phyloP scores from a whole-genome alignment of 208 protist species.

The Vickermania ingenoplastis region DNA sequence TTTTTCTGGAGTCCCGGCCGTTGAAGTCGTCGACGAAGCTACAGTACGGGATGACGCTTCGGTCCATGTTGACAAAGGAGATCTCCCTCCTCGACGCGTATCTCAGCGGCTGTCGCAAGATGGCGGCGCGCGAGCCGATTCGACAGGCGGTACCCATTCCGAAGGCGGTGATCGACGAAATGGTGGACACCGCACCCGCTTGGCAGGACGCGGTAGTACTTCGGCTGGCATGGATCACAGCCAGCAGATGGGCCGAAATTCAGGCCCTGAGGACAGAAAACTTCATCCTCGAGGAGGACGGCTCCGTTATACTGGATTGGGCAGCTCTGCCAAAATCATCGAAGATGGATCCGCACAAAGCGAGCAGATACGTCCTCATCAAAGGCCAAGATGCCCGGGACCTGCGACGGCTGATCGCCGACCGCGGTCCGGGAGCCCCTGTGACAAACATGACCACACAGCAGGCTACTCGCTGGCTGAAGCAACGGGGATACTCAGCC shows the following conservation, averaged over 20 bases:
- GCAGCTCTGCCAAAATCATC: not conserved
- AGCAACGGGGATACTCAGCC: not conserved
- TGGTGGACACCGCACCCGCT: not conserved
- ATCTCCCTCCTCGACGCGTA: not conserved
- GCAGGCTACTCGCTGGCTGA: not conserved
- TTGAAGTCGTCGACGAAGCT: not conserved
- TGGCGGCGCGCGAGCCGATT: not conserved
- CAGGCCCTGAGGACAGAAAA: not conserved
- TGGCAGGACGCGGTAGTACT: not conserved
- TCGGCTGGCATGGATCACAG: conserved; percentile 1
- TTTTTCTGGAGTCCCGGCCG: not conserved
- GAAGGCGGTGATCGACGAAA: not conserved
- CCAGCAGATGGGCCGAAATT: conserved; percentile 2
- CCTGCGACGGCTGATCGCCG: not conserved
- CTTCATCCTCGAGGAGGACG: not conserved
- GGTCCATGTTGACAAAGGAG: not conserved
- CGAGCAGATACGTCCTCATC: not conserved
- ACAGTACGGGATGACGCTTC: conserved; percentile 3
- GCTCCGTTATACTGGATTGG: not conserved
- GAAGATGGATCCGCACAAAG: not conserved
- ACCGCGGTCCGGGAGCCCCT: not conserved
- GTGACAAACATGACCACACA: not conserved
- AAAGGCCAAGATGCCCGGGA: not conserved
- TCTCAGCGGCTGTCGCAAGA: not conserved
- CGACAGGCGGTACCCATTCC: conserved; percentile 1